Base-by-base conservation (phyloP, 805 yeast species). In the Metschnikowia borealis region DNA sequence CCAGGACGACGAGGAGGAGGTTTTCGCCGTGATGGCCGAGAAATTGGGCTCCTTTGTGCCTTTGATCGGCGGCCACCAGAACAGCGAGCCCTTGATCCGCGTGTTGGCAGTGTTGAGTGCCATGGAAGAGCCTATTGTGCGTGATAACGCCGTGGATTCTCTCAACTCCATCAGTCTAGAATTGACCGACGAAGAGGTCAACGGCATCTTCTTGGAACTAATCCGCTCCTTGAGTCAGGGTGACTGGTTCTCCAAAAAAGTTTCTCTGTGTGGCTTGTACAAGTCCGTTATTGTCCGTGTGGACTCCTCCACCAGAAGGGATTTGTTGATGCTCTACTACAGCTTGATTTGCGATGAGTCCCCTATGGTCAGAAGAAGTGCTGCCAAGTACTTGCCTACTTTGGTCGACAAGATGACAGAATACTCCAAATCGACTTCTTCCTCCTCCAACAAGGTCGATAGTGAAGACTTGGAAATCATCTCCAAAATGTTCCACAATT, bases 1-100 rank as follows among this genome's bases (percentile, higher is more conserved):
- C 8, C 94, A 88, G 57, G 99, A 94, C 61, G 99, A 95, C 66
- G 99, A 94, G 70, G 99, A 94, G 69, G 99, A 94, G 70, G 96
- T 94, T 6, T 85, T 92, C 69, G 89, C 97, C 1, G 92, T 90
- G 18, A 78, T 95, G 55, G 97, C 97, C 3, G 89, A 86, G 59
- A 92, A 91, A 73, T 73, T 94, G 59, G 96, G 96, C 18, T 80
- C 81, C 50, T 92, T 94, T 66, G 83, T 90, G 34, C 96, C 97
- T 5, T 80, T 83, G 52, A 83, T 94, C 50, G 99, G 99, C 44
- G 99, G 99, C 35, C 75, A 71, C 52, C 64, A 65, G 46, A 50
- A 73, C 69, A 82, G 67, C 80, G 89, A 54, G 57, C 74, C 75
- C 2, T 67, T 74, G 57, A 69, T 82, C 51, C 78, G 80, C 49